Evolutionary conservation across 495 filamentous ascomycete species (phyloP).

Genomic region (Neurospora sp.): DNA sequence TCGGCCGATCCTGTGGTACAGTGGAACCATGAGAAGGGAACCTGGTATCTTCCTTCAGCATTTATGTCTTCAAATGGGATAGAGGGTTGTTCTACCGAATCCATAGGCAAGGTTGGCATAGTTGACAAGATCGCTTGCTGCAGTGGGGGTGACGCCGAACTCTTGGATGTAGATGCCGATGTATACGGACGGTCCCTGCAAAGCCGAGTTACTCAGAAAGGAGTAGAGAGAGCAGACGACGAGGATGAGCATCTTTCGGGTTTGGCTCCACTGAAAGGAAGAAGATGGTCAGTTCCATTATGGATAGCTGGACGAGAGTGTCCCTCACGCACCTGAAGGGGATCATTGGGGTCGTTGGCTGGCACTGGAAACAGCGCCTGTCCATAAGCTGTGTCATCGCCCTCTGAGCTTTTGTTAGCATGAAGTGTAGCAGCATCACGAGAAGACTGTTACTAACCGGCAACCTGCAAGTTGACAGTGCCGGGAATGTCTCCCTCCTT

Average conservation of each 20-base stretch:
- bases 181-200: slow-evolving; percentile 51
- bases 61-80: background rate
- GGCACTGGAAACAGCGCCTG: slow-evolving; percentile 55
- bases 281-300: background rate
- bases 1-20: slow-evolving; percentile 51
- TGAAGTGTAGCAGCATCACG: background rate
- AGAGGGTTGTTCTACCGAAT: slow-evolving; percentile 30
- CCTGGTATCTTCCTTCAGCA: slow-evolving; percentile 19
- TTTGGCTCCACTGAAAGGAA: slow-evolving; percentile 39
- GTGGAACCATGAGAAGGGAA: slow-evolving; percentile 47
- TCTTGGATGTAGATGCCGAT: slow-evolving; percentile 46
- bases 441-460: slow-evolving; percentile 13
- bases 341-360: slow-evolving; percentile 54
- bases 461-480: slow-evolving; percentile 44
- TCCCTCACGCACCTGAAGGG: slow-evolving; percentile 36
- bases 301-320: background rate
- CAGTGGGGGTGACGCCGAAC: slow-evolving; percentile 39
- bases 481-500: slow-evolving; percentile 49
- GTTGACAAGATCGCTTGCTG: slow-evolving; percentile 46
- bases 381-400: slow-evolving; percentile 51
- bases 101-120: slow-evolving; percentile 57
- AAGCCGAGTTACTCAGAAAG: slow-evolving; percentile 49
- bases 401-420: slow-evolving; percentile 27
- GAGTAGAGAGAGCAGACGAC: slow-evolving; percentile 50
- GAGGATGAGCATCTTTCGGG: slow-evolving; percentile 51